A percentile compares a stretch with the other conserved stretches of the same genome.
These are phyloP conservation scores for Cicer arietinum DNA, from an alignment of 306 rosid species.

Conservation along the genomic window DNA sequence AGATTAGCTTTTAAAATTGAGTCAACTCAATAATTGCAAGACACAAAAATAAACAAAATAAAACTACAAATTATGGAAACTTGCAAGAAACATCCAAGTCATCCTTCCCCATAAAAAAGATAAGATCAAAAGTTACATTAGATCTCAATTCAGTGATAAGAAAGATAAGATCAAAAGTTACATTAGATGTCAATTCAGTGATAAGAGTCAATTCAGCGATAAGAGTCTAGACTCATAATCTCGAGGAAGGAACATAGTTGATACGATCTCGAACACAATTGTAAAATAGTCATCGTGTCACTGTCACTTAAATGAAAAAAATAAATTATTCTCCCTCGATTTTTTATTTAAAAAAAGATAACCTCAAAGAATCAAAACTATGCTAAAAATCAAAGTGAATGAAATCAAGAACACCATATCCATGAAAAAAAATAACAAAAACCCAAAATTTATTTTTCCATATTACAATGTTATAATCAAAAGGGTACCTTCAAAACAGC, in stretches of 20 bases:
- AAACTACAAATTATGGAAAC: not conserved
- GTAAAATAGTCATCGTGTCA: too few relatives aligned
- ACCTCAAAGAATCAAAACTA: constrained; percentile 26
- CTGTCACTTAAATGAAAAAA: too few relatives aligned
- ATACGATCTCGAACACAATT: too few relatives aligned
- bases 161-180: constrained; percentile 27
- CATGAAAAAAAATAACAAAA: not conserved
- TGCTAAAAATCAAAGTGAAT: not conserved
- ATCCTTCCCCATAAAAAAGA: not conserved
- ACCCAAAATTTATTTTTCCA: not conserved
- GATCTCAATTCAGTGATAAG: not conserved
- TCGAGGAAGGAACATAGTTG: too few relatives aligned
- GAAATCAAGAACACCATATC: not conserved
- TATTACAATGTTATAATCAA: not conserved
- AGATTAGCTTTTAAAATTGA: not conserved
- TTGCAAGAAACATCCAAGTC: constrained; percentile 2
- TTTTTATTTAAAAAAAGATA: constrained; percentile 7
- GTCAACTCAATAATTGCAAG: constrained; percentile 25
- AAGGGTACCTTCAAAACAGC: constrained; percentile 67
- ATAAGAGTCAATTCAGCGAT: too few relatives aligned
- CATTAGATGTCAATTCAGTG: too few relatives aligned
- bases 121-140: constrained; percentile 10
- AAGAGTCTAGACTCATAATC: too few relatives aligned
- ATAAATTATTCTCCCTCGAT: too few relatives aligned
- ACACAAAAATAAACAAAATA: constrained; percentile 23